Base-by-base conservation (phyloP, 2,329 filamentous ascomycete genomes). In the Cladobotryum mycophilum region DNA sequence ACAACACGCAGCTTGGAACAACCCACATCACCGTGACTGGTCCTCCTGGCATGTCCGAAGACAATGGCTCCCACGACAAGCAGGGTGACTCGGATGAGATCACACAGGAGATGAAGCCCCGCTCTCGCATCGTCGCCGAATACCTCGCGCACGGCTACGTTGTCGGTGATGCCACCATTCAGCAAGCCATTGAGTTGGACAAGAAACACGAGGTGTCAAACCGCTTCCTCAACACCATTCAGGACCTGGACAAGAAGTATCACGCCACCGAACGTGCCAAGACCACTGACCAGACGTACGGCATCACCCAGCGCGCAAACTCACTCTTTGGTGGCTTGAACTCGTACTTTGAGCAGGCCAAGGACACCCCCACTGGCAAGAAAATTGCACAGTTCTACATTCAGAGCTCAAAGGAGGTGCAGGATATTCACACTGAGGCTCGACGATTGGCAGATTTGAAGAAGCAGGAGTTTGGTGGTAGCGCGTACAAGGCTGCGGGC, bases 81-180 rank as follows among this genome's bases (percentile, higher is more conserved):
- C 78, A 79, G 51, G 80, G 84, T 53, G 76, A 81, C 65, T 72
- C 72, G 47, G 78, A 89, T 61, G 82, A 90, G 60, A 84, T 97
- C 61, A 83, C 85, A 13, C 93, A 99, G 67, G 93, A 99, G 72
- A 90, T 97, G 76, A 99, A 99, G 80, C 93, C 93, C 14, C 87
- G 91, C 62, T 83, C 88, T 38, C 89, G 93, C 62, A 96, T 99
- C 68, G 71, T 96, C 46, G 93, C 93, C 58, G 93, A 99, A 75
- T 96, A 97, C 71, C 86, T 99, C 34, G 91, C 93, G 11, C 89
- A 96, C 63, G 93, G 93, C 60, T 99, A 99, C 73, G 80, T 84
- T 37, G 78, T 97, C 57, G 90, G 81, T 30, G 81, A 85, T 51
- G 76, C 70, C 25, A 88, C 88, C 46, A 85, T 96, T 60, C 81